A percentile compares a stretch with the other conserved stretches of the same genome.
Evolutionary conservation across 371 early-diverging fungal species (phyloP).

Genomic region (Zychaea mexicana): DNA sequence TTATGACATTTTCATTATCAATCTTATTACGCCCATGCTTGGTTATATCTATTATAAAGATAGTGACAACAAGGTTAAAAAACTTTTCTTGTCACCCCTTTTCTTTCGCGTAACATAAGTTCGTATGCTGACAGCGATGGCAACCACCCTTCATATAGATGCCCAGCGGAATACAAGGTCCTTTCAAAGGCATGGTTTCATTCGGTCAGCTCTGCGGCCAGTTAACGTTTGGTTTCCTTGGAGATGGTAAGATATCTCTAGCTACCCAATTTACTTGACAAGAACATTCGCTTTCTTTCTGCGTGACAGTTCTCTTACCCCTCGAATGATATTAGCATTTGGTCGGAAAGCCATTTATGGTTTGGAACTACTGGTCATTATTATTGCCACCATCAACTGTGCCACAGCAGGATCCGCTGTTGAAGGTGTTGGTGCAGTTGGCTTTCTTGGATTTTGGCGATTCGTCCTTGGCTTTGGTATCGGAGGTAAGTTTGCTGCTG

Average conservation of each 20-base stretch:
- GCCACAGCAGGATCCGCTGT: conserved; percentile 59
- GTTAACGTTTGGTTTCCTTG: conserved; percentile 74
- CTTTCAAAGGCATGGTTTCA: conserved; percentile 74
- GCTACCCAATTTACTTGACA: neutral
- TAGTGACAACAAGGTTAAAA: conserved; percentile 17
- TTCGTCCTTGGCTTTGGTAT: conserved; percentile 69
- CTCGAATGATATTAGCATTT: no score
- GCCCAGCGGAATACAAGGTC: conserved; percentile 58
- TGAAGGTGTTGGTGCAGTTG: conserved; percentile 53
- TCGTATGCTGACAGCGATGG: neutral
- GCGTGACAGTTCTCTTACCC: neutral
- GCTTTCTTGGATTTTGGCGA: conserved; percentile 68
- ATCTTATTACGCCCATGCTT: conserved; percentile 69
- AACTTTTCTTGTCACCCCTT: neutral
- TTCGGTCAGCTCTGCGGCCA: conserved; percentile 80
- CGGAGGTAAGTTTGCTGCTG: conserved; percentile 36
- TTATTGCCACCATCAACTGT: conserved; percentile 59
- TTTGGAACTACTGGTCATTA: conserved; percentile 61
- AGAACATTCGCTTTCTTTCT: conserved; percentile 10
- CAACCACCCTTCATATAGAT: no score
- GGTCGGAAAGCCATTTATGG: conserved; percentile 75
- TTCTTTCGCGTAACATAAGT: neutral
- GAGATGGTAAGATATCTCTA: conserved; percentile 71
- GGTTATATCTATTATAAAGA: conserved; percentile 64
- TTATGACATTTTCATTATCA: conserved; percentile 69